Base-by-base conservation (phyloP, 306 rosid genomes). In the Aeschynomene evenia region DNA sequence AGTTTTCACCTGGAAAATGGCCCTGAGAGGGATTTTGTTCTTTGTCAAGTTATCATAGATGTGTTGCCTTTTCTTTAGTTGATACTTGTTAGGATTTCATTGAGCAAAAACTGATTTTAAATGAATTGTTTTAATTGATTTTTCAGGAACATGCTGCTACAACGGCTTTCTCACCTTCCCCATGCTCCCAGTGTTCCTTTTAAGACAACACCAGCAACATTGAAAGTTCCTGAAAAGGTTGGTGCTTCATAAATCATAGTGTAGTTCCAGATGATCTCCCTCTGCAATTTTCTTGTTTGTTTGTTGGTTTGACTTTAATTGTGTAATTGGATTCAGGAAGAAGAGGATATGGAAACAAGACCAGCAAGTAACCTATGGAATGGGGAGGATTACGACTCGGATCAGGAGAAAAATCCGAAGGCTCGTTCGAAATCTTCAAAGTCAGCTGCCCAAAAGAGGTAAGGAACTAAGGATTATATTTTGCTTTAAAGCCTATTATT, bases 151-250 rank as follows among this genome's bases (percentile, higher is more conserved):
- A 77, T 54, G 2, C 76, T 89, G 15, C 75, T 91, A 23, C 91
- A 89, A 71, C 98, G 85, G 62, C 88, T 91, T 77, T 73, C 98
- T 55, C 68, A 84, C 67, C 73, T 91, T 48, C 91, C 94, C 16
- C 90, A 89, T 84, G 84, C 94, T 15, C 98, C 96, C 50, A 87
- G 98, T 73, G 90, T 70, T 14, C 88, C 96, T 75, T 89, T 89
- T 75, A 91, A 89, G 34, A 85, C 78, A 50, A 85, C 90, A 59
- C 96, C 94, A 24, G 43, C 91, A 28, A 46, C 69, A 12, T 52
- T 62, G 5, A 15, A 87, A 82, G 87, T 54, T 79, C 96, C 94
- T n/a, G 94, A 89, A 63, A 91, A 89, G 90, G 98, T 91, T n/a
- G 2, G 66, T 31, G 57, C 24, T 66, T 7, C 59, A 57, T 34